phyloP scores from a whole-genome alignment of 2,329 filamentous ascomycete species.

The Phialocephala subalpina region DNA sequence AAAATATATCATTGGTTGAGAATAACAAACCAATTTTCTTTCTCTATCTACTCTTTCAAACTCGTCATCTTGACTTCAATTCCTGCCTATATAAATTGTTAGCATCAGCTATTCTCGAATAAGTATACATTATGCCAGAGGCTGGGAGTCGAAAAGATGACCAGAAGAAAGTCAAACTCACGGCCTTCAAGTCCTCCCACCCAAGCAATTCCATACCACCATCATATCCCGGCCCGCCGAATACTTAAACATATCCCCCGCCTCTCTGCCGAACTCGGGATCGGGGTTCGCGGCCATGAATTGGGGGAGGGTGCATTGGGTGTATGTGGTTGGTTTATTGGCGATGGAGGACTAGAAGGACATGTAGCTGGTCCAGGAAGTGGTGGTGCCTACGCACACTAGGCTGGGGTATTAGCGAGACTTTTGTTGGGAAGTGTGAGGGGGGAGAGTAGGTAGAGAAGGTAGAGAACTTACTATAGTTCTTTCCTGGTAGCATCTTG shows the following conservation, averaged over 20 bases:
- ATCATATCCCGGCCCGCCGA: slow-evolving; percentile 45
- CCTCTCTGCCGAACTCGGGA: slow-evolving; percentile 35
- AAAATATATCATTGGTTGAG: slow-evolving; percentile 38
- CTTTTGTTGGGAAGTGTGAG: neutral
- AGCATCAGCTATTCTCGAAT: no score
- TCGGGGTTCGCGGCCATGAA: slow-evolving; percentile 44
- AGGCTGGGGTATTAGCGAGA: neutral
- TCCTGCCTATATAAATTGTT: no score
- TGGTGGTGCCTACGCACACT: slow-evolving; percentile 19
- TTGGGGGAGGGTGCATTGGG: slow-evolving; percentile 26
- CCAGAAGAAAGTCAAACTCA: no score
- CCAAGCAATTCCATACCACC: slow-evolving; percentile 39
- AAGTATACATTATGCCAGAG: no score
- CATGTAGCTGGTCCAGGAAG: slow-evolving; percentile 32
- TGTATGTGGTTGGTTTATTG: slow-evolving; percentile 17
- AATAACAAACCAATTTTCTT: slow-evolving; percentile 31
- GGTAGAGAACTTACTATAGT: slow-evolving; percentile 22
- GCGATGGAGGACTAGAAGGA: slow-evolving; percentile 27
- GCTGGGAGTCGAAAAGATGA: no score
- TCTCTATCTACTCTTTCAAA: slow-evolving; percentile 29
- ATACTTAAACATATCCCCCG: slow-evolving; percentile 44
- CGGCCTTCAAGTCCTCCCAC: slow-evolving; percentile 31
- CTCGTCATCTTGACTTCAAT: slow-evolving; percentile 42
- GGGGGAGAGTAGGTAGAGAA: neutral
- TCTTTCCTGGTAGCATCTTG: slow-evolving; percentile 34